phyloP scores from a whole-genome alignment of 352 stramenopile species.

The Globisporangium carolinianum region DNA sequence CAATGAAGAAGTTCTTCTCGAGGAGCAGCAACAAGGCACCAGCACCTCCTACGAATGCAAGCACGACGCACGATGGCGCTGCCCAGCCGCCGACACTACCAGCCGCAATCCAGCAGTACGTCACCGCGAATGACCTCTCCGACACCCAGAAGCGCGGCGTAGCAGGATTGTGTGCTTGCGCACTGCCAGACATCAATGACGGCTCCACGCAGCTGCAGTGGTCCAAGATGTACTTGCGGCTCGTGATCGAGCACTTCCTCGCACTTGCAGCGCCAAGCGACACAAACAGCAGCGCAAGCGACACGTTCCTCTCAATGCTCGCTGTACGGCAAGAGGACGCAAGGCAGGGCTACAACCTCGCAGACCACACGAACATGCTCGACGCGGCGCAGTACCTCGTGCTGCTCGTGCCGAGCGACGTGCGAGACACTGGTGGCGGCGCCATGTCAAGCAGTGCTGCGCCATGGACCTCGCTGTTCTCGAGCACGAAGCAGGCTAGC shows the following conservation, averaged over 20 bases:
- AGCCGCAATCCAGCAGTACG: slow-evolving; percentile 1
- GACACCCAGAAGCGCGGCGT: slow-evolving; percentile 60
- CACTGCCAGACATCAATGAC: slow-evolving; percentile 60
- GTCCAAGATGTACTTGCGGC: slow-evolving; percentile 55
- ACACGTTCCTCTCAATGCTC: slow-evolving; percentile 66
- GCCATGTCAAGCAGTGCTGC: neutral
- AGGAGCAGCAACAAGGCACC: neutral
- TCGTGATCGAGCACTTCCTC: slow-evolving; percentile 59
- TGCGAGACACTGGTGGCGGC: neutral
- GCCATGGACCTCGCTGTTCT: slow-evolving; percentile 4
- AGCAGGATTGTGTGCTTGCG: slow-evolving; percentile 56
- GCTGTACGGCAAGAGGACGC: slow-evolving; percentile 21
- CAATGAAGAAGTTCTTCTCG: slow-evolving; percentile 30
- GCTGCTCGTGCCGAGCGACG: slow-evolving; percentile 34
- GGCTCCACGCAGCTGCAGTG: slow-evolving; percentile 44
- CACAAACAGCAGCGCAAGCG: slow-evolving; percentile 21
- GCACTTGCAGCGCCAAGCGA: slow-evolving; percentile 16
- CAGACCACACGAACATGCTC: slow-evolving; percentile 16
- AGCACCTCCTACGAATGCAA: neutral
- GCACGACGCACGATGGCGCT: neutral
- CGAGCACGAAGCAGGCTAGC: neutral
- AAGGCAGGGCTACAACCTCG: slow-evolving; percentile 4
- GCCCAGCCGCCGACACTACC: neutral
- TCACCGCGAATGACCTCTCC: slow-evolving; percentile 26
- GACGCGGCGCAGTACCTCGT: slow-evolving; percentile 55